Percentiles rank a stretch among this genome's conserved stretches.
phyloP scores from a whole-genome alignment of 2,329 filamentous ascomycete species.

The Pestalotiopsis fici region DNA sequence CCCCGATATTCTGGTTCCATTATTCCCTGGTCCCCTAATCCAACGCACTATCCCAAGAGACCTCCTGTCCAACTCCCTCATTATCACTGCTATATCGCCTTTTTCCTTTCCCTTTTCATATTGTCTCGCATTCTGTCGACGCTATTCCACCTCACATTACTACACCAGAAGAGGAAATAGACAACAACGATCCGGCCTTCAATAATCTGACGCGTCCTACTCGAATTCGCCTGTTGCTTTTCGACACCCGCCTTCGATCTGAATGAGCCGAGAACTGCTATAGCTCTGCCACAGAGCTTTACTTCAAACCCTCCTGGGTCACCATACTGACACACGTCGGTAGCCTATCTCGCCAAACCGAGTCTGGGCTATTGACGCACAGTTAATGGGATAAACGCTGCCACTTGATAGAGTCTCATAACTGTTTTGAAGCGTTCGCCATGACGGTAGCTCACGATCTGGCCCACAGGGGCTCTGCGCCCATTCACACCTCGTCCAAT shows the following conservation, averaged over 20 bases:
- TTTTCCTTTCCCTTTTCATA: conserved; percentile 11
- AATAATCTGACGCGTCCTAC: conserved; percentile 6
- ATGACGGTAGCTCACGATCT: conserved; percentile 81
- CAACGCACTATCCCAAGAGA: conserved; percentile 24
- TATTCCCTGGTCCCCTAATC: conserved; percentile 29
- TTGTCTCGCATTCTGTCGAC: conserved; percentile 11
- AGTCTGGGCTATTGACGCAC: conserved; percentile 14
- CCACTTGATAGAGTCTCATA: conserved; percentile 12
- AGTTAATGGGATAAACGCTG: conserved; percentile 8
- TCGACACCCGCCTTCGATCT: conserved; percentile 16
- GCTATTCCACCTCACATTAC: background rate
- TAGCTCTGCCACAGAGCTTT: conserved; percentile 40
- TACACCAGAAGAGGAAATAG: background rate
- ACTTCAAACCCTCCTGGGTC: conserved; percentile 7
- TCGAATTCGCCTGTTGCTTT: background rate
- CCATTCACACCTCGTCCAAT: conserved; percentile 44
- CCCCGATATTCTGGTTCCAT: conserved; percentile 32
- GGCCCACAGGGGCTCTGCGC: conserved; percentile 66
- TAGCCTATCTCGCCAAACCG: conserved; percentile 2
- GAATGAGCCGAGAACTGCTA: conserved; percentile 36
- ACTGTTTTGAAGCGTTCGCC: conserved; percentile 32
- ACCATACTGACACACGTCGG: background rate
- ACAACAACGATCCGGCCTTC: conserved; percentile 14
- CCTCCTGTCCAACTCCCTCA: conserved; percentile 18
- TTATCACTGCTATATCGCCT: conserved; percentile 14